Evolutionary conservation across 1,139 yeast species (phyloP).

Genomic region (Magnusiomyces tetraspermus): DNA sequence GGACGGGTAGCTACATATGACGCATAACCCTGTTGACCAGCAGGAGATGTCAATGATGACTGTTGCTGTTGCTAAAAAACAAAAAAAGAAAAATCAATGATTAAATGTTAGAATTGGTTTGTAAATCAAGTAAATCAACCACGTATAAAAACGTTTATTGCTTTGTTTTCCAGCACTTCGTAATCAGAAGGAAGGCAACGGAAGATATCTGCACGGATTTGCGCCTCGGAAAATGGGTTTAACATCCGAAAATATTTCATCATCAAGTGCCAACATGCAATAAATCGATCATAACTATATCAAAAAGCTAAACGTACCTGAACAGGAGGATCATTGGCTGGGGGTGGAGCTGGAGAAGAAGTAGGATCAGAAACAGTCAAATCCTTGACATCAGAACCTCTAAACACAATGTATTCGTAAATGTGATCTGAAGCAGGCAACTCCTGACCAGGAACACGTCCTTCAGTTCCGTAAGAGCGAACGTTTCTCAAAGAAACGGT

Average conservation of each 20-base stretch:
- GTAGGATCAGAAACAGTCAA: slow-evolving; percentile 63
- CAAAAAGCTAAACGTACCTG: too few species aligned
- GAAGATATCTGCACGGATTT: slow-evolving; percentile 14
- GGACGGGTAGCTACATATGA: slow-evolving; percentile 4
- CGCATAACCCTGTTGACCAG: slow-evolving; percentile 3
- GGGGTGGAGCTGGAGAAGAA: background rate
- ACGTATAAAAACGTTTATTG: background rate
- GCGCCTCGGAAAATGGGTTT: slow-evolving; percentile 13
- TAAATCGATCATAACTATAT: too few species aligned
- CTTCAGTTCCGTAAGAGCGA: slow-evolving; percentile 87
- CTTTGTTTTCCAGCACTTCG: background rate
- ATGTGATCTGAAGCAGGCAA: slow-evolving; percentile 65
- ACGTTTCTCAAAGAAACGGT: slow-evolving; percentile 81
- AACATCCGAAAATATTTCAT: slow-evolving; percentile 15
- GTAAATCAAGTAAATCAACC: background rate
- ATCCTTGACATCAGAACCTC: slow-evolving; percentile 90
- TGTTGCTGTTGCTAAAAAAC: background rate
- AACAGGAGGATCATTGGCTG: too few species aligned
- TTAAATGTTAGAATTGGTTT: slow-evolving; percentile 2
- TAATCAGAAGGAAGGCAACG: slow-evolving; percentile 16
- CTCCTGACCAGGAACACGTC: slow-evolving; percentile 61
- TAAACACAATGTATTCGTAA: slow-evolving; percentile 73
- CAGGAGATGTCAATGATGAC: background rate
- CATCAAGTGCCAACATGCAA: too few species aligned
- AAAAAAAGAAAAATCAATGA: too few species aligned